Base-by-base conservation (phyloP, 1,284 basidiomycete genomes). In the Omphalotus olearius region DNA sequence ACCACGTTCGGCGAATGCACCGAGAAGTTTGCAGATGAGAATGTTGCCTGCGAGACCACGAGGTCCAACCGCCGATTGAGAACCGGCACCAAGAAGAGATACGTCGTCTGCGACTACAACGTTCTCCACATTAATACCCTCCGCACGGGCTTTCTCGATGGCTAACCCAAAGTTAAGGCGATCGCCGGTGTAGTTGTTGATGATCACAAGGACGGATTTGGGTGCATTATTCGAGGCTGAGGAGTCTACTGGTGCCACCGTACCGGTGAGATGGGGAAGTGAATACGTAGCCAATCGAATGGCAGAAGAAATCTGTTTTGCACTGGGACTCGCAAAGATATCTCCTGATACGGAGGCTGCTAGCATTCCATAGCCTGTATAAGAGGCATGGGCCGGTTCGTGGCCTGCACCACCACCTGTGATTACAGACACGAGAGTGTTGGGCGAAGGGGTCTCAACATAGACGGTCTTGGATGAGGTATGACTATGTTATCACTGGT, bases 161-260 rank as follows among this genome's bases (percentile, higher is more conserved):
- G 83, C 85, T 11, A 88, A 71, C 7, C 85, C 85, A 57, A 88
- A 88, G 61, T 85, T 82, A 36, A 89, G 72, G 14, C 83, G 75
- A 62, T 88, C 83, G 11, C 82, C 83, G 2, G 72, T 76, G 54
- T 73, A 78, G 60, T 77, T 77, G 54, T 75, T 74, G 52, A 74
- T 69, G 33, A 76, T 63, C 20, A 72, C 66, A 4, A 76, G 58
- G 2, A 76, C 66, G 36, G 71, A 66, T 56, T 64, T 64, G 18
- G 37, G 36, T 26, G 40, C 17, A 18, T 23, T 10, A 20, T 16
- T 18, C 17, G 41, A 14, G 41, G n/a, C 9, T 23, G 2, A 2
- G 23, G 17, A 26, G 13, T 33, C 30, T 7, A 9, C 30, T 33
- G 13, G 30, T 33, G 60, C 47, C 18, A 33, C 48, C 11, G 4